Evolutionary conservation across 306 rosid species (phyloP).

Genomic region (Quercus suber): DNA sequence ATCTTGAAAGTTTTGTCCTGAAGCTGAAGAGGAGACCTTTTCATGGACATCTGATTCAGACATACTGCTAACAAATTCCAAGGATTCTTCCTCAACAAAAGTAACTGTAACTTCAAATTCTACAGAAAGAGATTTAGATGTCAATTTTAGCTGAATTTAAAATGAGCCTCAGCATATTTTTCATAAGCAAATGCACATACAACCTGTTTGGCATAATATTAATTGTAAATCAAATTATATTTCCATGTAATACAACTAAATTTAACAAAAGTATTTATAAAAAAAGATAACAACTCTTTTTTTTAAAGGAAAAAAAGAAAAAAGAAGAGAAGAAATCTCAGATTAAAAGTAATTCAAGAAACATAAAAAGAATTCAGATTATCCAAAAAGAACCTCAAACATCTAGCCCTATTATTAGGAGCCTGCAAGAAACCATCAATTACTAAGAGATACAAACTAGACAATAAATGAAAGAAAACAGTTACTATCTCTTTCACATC

Average conservation of each 20-base stretch:
- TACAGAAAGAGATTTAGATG: slow-evolving; percentile 57
- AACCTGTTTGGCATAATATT: slow-evolving; percentile 53
- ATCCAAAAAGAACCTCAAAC: too few species aligned
- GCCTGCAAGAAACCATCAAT: slow-evolving; percentile 51
- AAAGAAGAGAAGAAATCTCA: not conserved
- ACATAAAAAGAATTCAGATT: too few species aligned
- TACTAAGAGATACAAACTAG: slow-evolving; percentile 23
- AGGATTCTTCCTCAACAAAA: slow-evolving; percentile 64
- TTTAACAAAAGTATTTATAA: not conserved
- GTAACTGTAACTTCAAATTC: slow-evolving; percentile 54
- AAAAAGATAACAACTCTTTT: not conserved
- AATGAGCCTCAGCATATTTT: slow-evolving; percentile 89
- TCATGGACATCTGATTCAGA: slow-evolving; percentile 50
- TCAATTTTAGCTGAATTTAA: slow-evolving; percentile 72
- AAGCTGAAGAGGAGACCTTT: slow-evolving; percentile 33
- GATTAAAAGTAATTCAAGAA: slow-evolving; percentile 11
- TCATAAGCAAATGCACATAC: slow-evolving; percentile 93
- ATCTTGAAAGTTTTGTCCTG: slow-evolving; percentile 32
- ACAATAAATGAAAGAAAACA: slow-evolving; percentile 8
- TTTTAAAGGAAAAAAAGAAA: too few species aligned
- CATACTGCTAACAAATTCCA: slow-evolving; percentile 48
- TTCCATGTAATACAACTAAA: not conserved
- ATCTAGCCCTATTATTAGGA: too few species aligned
- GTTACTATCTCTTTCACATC: slow-evolving; percentile 44
- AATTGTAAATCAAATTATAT: slow-evolving; percentile 20